phyloP scores from a whole-genome alignment of 768 basidiomycete species.

The Russula earlei region DNA sequence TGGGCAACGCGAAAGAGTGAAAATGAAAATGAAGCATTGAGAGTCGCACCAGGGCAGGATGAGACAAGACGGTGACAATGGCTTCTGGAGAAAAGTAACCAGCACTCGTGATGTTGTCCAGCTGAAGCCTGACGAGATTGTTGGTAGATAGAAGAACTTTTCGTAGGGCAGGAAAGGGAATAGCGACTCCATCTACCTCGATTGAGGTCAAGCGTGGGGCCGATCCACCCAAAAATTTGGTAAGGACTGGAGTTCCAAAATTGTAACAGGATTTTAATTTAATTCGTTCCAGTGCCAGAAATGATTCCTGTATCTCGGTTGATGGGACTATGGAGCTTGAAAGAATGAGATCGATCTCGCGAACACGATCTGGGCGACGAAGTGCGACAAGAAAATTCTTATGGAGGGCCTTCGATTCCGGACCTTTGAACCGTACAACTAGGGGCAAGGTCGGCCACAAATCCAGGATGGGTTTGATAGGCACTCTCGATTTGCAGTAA shows the following conservation, averaged over 20 bases:
- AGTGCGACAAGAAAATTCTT: not conserved
- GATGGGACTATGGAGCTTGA: not conserved
- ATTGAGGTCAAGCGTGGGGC: not conserved
- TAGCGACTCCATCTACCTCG: not conserved
- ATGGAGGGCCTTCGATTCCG: not conserved
- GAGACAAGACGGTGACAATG: not conserved
- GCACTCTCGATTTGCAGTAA: not conserved
- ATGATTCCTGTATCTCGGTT: conserved; percentile 23
- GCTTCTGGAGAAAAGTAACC: not conserved
- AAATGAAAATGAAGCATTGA: not conserved
- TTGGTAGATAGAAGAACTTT: not conserved
- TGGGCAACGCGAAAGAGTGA: not conserved
- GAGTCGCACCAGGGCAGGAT: not conserved
- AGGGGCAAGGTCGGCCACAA: not conserved
- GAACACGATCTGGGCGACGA: not conserved
- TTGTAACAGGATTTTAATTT: conserved; percentile 25
- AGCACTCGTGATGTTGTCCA: not conserved
- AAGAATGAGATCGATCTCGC: not conserved
- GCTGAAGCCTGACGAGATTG: not conserved
- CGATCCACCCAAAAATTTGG: not conserved
- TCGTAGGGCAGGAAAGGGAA: not conserved
- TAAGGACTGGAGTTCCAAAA: conserved; percentile 28
- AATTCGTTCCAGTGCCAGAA: conserved; percentile 7
- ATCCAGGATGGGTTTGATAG: not conserved
- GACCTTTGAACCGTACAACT: not conserved